Conservation (phyloP, 441 rosid species). For the Erodium texanum region DNA sequence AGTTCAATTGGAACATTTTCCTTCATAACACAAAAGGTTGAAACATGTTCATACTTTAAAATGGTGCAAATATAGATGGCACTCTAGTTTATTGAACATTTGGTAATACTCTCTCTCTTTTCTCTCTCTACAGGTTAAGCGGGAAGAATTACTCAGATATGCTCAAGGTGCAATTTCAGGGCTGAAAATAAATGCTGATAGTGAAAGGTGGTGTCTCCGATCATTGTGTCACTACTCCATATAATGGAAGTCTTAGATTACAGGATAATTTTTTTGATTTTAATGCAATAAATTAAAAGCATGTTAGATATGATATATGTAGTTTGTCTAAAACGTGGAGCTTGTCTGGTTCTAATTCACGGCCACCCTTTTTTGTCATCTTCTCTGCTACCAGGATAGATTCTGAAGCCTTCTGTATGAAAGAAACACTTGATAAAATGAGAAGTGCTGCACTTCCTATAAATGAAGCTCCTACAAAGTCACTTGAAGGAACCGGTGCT, state of each 20-base stretch:
- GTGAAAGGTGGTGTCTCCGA: slow-evolving; percentile 46
- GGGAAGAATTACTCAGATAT: slow-evolving; percentile 78
- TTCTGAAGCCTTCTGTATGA: slow-evolving; percentile 56
- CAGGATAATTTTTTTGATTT: not conserved
- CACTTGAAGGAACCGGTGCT: slow-evolving; percentile 30
- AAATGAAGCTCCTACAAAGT: slow-evolving; percentile 29
- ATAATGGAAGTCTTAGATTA: not conserved
- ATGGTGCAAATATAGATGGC: not conserved
- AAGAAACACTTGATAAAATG: slow-evolving; percentile 52
- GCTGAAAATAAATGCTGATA: slow-evolving; percentile 61
- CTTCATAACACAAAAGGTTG: not conserved
- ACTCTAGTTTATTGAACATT: slow-evolving; percentile 1
- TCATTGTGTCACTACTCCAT: not conserved
- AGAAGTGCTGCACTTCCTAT: slow-evolving; percentile 28
- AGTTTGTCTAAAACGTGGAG: not conserved
- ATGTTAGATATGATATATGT: not conserved
- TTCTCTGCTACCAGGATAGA: slow-evolving; percentile 75
- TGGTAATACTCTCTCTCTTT: slow-evolving; percentile 10
- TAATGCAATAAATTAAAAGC: not conserved
- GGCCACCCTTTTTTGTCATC: slow-evolving; percentile 16
- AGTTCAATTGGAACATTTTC: too few relatives aligned
- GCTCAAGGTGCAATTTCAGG: slow-evolving; percentile 84
- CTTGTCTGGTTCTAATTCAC: not conserved
- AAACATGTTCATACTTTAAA: slow-evolving; percentile 7
- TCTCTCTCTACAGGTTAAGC: slow-evolving; percentile 45